Evolutionary conservation across 1,284 basidiomycete species (phyloP), one percentile per base, ranked within the genome.

Genomic region (Gymnopus androsaceus): DNA sequence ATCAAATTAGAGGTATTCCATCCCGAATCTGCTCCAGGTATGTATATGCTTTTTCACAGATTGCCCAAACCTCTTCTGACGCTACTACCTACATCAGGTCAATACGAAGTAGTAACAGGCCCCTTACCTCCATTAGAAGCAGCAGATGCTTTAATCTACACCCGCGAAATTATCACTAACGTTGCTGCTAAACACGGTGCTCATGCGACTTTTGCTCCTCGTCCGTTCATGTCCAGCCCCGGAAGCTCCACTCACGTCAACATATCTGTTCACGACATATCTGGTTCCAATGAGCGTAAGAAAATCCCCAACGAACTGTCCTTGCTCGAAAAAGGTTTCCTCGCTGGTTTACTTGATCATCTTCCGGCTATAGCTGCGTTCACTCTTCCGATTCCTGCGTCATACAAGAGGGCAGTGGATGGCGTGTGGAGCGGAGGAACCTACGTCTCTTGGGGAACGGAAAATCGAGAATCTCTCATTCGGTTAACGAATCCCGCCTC

Each of bases 101-200:
- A 91, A 77, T 85, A 78, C 58, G 82, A 85, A 64, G 61, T 85
- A 12, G 71, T 82, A 28, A 82, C 81, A 0, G 82, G 80, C 0
- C 81, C 83, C 1, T 63, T 84, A 21, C 54, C 73, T 3, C 82
- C 83, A 0, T 63, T 85, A 5, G 74, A 80, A 50, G 80, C 83
- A 2, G 80, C 77, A 0, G 84, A 85, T 58, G 79, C 81, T 0
- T 63, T 84, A 30, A 67, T 84, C 12, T 72, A 74, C 61, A 83
- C 79, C 1, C 77, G 79, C 11, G 80, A 85, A 66, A 78, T 76
- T 19, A 81, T 85, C 51, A 69, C 69, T 61, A 81, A 85, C 55
- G 65, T 82, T 30, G 78, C 82, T 4, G 67, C 65, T 34, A 79
- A 79, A 61, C 74, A 85, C 59, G 77, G 77, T n/a, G 66, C 83